Percentiles rank a stretch among this genome's conserved stretches.
phyloP scores from a whole-genome alignment of 192 early-diverging fungal genomes.

The Coemansia erecta region DNA sequence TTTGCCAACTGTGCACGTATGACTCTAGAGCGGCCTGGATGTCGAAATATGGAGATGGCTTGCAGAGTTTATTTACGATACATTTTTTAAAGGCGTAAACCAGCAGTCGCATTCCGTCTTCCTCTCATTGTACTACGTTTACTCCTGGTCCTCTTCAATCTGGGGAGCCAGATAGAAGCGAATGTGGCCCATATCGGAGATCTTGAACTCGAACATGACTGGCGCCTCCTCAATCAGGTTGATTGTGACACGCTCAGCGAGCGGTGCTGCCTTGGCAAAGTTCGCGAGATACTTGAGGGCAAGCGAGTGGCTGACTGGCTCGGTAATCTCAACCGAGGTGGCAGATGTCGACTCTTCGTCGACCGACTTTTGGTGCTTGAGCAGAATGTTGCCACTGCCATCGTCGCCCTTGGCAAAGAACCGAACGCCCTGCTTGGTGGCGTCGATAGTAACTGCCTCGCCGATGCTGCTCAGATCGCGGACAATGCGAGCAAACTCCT shows the following conservation, averaged over 20 bases:
- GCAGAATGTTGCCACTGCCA: conserved; percentile 76
- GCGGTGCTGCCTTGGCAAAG: conserved; percentile 93
- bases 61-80: no score
- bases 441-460: conserved; percentile 88
- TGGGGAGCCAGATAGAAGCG: conserved; percentile 91
- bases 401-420: conserved; percentile 87
- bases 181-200: conserved; percentile 85
- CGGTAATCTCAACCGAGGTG: conserved; percentile 77
- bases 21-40: no score
- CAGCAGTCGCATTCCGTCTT: background rate
- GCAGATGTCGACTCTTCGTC: conserved; percentile 62
- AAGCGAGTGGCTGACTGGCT: conserved; percentile 81
- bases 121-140: conserved; percentile 2
- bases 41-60: no score
- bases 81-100: background rate
- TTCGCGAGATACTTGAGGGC: conserved; percentile 91
- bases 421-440: conserved; percentile 90
- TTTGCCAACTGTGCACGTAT: background rate
- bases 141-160: conserved; percentile 66
- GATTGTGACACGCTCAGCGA: conserved; percentile 74
- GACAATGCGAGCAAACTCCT: conserved; percentile 90
- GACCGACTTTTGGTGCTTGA: conserved; percentile 73
- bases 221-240: conserved; percentile 86
- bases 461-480: conserved; percentile 80
- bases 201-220: conserved; percentile 90